Base-by-base conservation (phyloP, 2,329 filamentous ascomycete species). In the Alternaria burnsii region DNA sequence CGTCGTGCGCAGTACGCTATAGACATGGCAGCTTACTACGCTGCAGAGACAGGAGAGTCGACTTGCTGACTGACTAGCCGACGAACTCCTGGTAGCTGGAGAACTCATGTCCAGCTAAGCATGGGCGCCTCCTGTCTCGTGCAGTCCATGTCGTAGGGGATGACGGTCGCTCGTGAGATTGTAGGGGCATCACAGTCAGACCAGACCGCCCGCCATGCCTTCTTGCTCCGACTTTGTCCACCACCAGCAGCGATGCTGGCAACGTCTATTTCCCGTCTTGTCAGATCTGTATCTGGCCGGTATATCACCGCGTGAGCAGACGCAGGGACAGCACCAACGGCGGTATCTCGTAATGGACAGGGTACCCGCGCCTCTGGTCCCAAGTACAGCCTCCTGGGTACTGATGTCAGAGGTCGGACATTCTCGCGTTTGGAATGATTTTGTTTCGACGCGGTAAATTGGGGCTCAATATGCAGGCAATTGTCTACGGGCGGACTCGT, bases 141-240 rank as follows among this genome's bases (percentile, higher is more conserved):
- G 38, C 38, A 42, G 36, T n/a, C 28, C 43, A 44, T 44, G 34
- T 40, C 48, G 30, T 42, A 40, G 55, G 58, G 52, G 42, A 61
- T 55, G 63, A 59, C 59, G 32, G 59, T 59, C 59, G 59, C 59
- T 59, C 32, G 61, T 64, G 62, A 64, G 50, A 65, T 59, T 62
- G 55, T 20, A 44, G 44, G 46, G 26, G 38, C 48, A 51, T 54
- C 44, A 36, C 36, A 47, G 52, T 57, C 54, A 61, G 59, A 50
- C 56, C 54, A 61, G 59, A 50, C 56, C 28, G 28, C 30, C 43
- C 51, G 41, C 41, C 14, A 34, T 52, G 4, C 12, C 36, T 28
- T 36, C 24, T 30, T 22, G 24, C 43, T n/a, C 22, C 12, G 20
- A n/a, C 24, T n/a, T 10, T 26, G 43, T 16, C 44, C 36, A 18